Conservation (phyloP, 2,329 filamentous ascomycete genomes). For the Pseudogymnoascus sp. region DNA sequence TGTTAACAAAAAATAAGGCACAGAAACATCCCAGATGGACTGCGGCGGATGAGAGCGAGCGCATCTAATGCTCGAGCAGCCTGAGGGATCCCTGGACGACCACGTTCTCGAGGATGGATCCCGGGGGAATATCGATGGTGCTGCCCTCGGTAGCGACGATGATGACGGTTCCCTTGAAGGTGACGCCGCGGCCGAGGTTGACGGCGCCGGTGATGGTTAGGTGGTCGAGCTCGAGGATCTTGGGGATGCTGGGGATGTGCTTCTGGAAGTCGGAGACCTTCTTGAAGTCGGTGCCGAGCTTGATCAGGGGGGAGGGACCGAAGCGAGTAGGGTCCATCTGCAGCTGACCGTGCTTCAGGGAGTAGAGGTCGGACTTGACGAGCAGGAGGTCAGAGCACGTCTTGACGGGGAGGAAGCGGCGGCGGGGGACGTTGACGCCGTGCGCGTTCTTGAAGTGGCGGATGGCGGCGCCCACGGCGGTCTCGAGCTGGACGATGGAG, state of each 20-base stretch:
- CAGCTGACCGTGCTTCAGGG: slow-evolving; percentile 94
- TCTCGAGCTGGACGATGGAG: slow-evolving; percentile 96
- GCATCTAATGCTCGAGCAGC: slow-evolving; percentile 54
- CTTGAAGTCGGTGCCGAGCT: slow-evolving; percentile 99
- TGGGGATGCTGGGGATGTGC: slow-evolving; percentile 78
- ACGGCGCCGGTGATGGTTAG: slow-evolving; percentile 96
- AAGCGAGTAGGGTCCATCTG: slow-evolving; percentile 96
- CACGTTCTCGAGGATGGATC: slow-evolving; percentile 96
- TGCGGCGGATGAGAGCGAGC: too few relatives aligned
- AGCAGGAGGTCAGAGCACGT: slow-evolving; percentile 99
- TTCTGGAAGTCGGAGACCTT: slow-evolving; percentile 97
- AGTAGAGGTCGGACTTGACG: slow-evolving; percentile 99
- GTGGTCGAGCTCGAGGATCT: slow-evolving; percentile 87
- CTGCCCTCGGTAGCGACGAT: slow-evolving; percentile 96
- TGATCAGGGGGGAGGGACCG: slow-evolving; percentile 94
- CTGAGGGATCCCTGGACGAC: slow-evolving; percentile 95
- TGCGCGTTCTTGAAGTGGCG: slow-evolving; percentile 98
- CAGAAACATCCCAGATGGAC: not conserved
- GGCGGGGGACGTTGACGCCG: slow-evolving; percentile 95
- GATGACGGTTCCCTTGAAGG: slow-evolving; percentile 96
- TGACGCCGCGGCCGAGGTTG: slow-evolving; percentile 91
- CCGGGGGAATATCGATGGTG: slow-evolving; percentile 95
- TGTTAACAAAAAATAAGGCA: not conserved
- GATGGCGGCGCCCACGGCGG: slow-evolving; percentile 94
- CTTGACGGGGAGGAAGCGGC: slow-evolving; percentile 99